Conservation (phyloP, 164 flowering plant species). For the Saururus chinensis region DNA sequence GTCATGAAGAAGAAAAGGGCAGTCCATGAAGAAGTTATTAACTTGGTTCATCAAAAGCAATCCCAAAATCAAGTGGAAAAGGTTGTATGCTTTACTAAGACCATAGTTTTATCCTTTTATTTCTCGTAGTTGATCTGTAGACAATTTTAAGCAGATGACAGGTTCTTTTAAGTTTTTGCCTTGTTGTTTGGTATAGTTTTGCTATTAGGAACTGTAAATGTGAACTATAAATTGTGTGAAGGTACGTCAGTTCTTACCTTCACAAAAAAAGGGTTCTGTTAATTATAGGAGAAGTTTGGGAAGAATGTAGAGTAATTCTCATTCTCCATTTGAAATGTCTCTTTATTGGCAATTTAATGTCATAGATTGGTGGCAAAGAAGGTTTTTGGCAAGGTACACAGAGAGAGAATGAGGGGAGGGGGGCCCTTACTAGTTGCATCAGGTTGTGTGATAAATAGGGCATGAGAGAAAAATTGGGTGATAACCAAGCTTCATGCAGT, state of each 20-base stretch:
- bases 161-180: too few relatives aligned
- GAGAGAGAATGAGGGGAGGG: background rate
- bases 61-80: slow-evolving; percentile 26
- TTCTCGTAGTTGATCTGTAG: too few relatives aligned
- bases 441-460: background rate
- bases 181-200: too few relatives aligned
- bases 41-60: slow-evolving; percentile 50
- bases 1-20: slow-evolving; percentile 94
- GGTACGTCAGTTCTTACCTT: too few relatives aligned
- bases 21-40: slow-evolving; percentile 72
- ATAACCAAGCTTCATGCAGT: background rate
- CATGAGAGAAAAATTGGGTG: background rate
- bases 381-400: background rate
- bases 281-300: background rate
- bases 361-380: background rate
- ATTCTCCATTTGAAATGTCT: background rate
- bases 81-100: slow-evolving; percentile 21
- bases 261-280: too few relatives aligned
- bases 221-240: too few relatives aligned
- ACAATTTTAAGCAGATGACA: too few relatives aligned
- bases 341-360: background rate
- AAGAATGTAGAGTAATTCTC: too few relatives aligned
- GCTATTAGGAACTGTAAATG: too few relatives aligned
- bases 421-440: too few relatives aligned
- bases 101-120: background rate